These are phyloP conservation scores for Venturia carpophila DNA, from an alignment of 2,329 filamentous ascomycete genomes.

Conservation along the genomic window DNA sequence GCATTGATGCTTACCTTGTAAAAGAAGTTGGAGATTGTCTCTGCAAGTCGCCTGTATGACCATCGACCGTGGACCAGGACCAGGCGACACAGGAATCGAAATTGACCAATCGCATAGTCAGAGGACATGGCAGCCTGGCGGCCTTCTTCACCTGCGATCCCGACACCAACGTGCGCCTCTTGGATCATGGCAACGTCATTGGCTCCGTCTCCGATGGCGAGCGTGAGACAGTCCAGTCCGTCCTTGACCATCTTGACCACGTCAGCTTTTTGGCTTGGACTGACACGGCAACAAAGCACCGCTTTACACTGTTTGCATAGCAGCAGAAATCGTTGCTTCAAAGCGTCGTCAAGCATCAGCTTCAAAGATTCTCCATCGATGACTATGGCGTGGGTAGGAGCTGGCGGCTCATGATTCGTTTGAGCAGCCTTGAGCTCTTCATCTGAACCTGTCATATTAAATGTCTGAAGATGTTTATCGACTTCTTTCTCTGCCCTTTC, in stretches of 20 bases:
- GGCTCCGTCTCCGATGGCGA: constrained; percentile 87
- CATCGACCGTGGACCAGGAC: constrained; percentile 87
- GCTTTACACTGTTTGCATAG: constrained; percentile 96
- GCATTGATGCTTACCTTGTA: constrained; percentile 61
- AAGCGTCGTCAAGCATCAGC: constrained; percentile 69
- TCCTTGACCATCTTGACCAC: constrained; percentile 94
- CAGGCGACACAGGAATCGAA: constrained; percentile 76
- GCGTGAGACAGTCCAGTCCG: constrained; percentile 90
- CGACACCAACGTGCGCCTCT: constrained; percentile 91
- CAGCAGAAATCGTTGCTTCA: constrained; percentile 88
- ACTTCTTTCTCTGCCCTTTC: constrained; percentile 60
- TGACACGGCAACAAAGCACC: constrained; percentile 94
- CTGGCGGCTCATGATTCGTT: constrained; percentile 77
- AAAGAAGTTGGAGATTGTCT: constrained; percentile 97
- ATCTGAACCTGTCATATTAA: constrained; percentile 75
- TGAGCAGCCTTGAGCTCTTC: constrained; percentile 74
- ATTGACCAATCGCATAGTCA: constrained; percentile 91
- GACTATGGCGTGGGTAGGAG: constrained; percentile 81
- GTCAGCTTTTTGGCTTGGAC: constrained; percentile 92
- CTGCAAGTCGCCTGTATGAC: constrained; percentile 90
- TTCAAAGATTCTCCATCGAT: constrained; percentile 93
- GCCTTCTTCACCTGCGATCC: constrained; percentile 88
- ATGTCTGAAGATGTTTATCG: constrained; percentile 62
- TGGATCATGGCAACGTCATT: constrained; percentile 99
- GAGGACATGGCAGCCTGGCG: constrained; percentile 93